These are phyloP conservation scores for Paracamarosporium sp. DNA, from an alignment of 2,329 filamentous ascomycete genomes.

Conservation along the genomic window DNA sequence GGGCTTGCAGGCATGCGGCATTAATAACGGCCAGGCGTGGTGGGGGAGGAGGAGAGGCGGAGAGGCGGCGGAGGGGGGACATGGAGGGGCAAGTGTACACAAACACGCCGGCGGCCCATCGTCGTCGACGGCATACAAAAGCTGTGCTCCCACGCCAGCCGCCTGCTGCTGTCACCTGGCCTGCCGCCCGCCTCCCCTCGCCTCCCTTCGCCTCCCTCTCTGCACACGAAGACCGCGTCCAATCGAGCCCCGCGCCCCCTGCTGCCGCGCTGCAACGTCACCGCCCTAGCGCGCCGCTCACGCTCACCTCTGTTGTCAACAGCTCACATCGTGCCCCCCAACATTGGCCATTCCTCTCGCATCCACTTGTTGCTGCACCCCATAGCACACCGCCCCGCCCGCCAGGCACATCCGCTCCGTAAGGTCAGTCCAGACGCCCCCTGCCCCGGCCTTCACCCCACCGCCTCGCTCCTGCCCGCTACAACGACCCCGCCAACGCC, in stretches of 20 bases:
- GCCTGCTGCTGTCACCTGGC: conserved; percentile 12
- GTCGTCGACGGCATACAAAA: conserved; percentile 7
- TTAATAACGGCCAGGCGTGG: conserved; percentile 26
- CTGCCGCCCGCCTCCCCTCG: too few species aligned
- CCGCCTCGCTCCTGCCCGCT: conserved; percentile 23
- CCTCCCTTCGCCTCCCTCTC: conserved; percentile 5
- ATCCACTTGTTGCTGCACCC: conserved; percentile 10
- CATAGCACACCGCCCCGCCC: conserved; percentile 30
- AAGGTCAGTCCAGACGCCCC: not conserved
- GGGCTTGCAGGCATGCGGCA: conserved; percentile 33
- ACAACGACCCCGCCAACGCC: conserved; percentile 33
- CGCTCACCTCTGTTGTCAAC: conserved; percentile 15
- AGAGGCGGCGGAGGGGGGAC: conserved; percentile 7
- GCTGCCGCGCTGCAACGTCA: conserved; percentile 31
- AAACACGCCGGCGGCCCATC: not conserved
- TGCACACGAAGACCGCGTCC: conserved; percentile 17
- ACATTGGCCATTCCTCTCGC: conserved; percentile 25
- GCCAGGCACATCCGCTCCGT: conserved; percentile 3
- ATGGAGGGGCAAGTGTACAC: conserved; percentile 7
- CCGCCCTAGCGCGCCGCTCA: conserved; percentile 31
- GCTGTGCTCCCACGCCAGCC: not conserved
- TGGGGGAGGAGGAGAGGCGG: conserved; percentile 10
- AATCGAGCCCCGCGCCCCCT: conserved; percentile 28
- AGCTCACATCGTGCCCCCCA: conserved; percentile 32
- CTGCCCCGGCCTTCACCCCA: not conserved